A percentile compares a stretch with the other conserved stretches of the same genome.
Conservation (phyloP, 1,284 basidiomycete species). For the Vanrija sp. region DNA sequence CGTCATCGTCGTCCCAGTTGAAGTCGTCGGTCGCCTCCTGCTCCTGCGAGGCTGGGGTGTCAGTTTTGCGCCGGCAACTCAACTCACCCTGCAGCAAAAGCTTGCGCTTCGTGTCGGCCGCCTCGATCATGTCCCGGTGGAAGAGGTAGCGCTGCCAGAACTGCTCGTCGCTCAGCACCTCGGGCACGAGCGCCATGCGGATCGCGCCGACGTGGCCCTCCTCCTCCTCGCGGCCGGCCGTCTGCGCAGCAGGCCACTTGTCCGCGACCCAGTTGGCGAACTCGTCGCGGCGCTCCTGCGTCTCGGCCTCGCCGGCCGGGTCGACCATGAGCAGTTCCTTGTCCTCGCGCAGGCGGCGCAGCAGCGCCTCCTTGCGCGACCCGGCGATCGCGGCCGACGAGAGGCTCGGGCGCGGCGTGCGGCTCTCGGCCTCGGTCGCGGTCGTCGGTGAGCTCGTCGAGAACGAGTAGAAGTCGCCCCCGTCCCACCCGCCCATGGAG, state of each 20-base stretch:
- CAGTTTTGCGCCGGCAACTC: background rate
- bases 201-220: conserved; percentile 58
- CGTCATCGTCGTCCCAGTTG: conserved; percentile 49
- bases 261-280: conserved; percentile 63
- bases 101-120: conserved; percentile 76
- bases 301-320: conserved; percentile 60
- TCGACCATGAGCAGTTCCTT: conserved; percentile 71
- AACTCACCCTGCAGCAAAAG: conserved; percentile 68
- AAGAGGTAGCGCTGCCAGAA: conserved; percentile 95
- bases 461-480: conserved; percentile 72
- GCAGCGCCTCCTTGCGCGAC: conserved; percentile 65
- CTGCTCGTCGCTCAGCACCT: conserved; percentile 60
- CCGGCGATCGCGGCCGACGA: conserved; percentile 36
- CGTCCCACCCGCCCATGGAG: conserved; percentile 65
- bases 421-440: background rate
- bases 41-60: conserved; percentile 7
- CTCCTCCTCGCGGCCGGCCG: conserved; percentile 45
- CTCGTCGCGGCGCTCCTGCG: conserved; percentile 53
- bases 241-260: conserved; percentile 50
- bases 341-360: conserved; percentile 70
- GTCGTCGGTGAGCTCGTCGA: conserved; percentile 26
- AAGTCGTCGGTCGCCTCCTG: conserved; percentile 40
- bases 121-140: conserved; percentile 76
- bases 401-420: conserved; percentile 3
- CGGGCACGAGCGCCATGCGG: conserved; percentile 64